Conservation (phyloP, 75 land plant species). For the Isoetes taiwanensis region DNA sequence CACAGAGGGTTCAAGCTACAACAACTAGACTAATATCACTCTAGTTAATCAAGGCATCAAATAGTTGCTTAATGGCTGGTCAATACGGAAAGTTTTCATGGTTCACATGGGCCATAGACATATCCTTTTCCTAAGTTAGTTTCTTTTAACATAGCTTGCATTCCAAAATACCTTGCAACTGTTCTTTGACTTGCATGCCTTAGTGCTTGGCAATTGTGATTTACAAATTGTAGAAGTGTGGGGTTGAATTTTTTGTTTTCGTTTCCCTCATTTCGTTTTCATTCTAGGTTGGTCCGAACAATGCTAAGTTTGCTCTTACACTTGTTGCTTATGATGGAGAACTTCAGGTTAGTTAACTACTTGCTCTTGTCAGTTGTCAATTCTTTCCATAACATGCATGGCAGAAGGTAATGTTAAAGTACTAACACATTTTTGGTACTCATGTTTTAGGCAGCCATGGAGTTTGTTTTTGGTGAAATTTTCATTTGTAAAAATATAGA, state of each 20-base stretch:
- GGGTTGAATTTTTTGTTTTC: too few species aligned
- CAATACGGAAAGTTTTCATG: too few species aligned
- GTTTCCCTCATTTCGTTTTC: too few species aligned
- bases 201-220: too few species aligned
- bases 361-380: slow-evolving; percentile 2
- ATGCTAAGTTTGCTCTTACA: slow-evolving; percentile 76
- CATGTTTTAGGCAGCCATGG: slow-evolving; percentile 79
- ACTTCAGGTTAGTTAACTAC: slow-evolving; percentile 34
- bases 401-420: background rate
- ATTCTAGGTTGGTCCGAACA: slow-evolving; percentile 71
- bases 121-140: too few species aligned
- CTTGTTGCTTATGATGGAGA: slow-evolving; percentile 81
- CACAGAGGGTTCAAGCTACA: slow-evolving; percentile 48
- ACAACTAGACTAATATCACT: slow-evolving; percentile 72
- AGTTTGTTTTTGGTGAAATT: slow-evolving; percentile 87
- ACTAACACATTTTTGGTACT: slow-evolving; percentile 9
- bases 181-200: too few species aligned
- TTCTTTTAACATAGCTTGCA: too few species aligned
- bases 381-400: slow-evolving; percentile 1
- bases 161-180: too few species aligned
- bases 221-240: too few species aligned
- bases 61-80: too few species aligned
- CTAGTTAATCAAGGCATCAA: too few species aligned
- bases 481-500: slow-evolving; percentile 69
- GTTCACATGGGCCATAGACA: too few species aligned